Base-by-base conservation (phyloP, 1,139 yeast genomes). In the Yamadazyma dendronema region DNA sequence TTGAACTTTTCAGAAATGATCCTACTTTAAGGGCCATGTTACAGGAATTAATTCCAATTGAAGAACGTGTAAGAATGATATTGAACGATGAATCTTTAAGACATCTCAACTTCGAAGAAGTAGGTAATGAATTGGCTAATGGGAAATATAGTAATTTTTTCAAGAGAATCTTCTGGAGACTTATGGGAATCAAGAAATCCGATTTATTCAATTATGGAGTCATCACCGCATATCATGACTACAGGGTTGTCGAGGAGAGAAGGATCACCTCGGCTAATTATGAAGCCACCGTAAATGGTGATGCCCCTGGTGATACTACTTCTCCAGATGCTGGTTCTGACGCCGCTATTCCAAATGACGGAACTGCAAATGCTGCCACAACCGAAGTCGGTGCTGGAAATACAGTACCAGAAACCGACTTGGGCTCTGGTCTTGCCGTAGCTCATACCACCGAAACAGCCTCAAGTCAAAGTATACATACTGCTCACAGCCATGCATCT, bases 181-280 rank as follows among this genome's bases (percentile, higher is more conserved):
- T 74, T 3, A 74, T 80, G 81, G 84, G 84, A 1, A 66, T 81
- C 29, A 47, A 66, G 2, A 65, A 54, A 38, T 44, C 51, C 2
- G 78, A 79, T 46, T 49, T 81, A 35, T 71, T 67, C 49, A 65
- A 77, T 53, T 74, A 78, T 65, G 77, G 74, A 15, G 79, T 79
- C 14, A 54, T 78, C 31, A 52, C 56, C 27, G 52, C 65, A 24
- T 75, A 72, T 44, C 55, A 51, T 25, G 47, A 50, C 16, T 48
- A 37, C 35, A 28, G 57, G 27, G 26, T 46, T 12, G 48, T 27
- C 8, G 46, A 47, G 36, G 52, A 48, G 28, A 30, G 48, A 23
- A 33, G 40, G 28, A 14, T 15, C 11, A 28, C 27, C 16, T 28
- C 37, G 10, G 16, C 17, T 8, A 12, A 14, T 14, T n/a, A 4